Evolutionary conservation across 805 yeast species (phyloP).

Genomic region (Saturnispora serradocipensis): DNA sequence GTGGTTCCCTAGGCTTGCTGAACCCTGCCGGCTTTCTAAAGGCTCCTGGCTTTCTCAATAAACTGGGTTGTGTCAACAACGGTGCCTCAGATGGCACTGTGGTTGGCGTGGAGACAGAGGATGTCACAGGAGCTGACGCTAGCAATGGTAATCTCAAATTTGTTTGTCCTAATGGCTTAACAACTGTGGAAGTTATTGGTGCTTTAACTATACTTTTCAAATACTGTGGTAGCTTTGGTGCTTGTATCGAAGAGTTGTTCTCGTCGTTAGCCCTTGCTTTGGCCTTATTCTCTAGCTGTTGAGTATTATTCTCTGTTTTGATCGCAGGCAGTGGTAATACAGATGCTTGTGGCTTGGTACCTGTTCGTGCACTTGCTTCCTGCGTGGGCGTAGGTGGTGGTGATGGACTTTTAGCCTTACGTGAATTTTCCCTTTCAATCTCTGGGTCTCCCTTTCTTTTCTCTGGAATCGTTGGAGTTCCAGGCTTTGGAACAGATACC

Average conservation of each 20-base stretch:
- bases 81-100: background rate
- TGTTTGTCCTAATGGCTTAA: conserved; percentile 3
- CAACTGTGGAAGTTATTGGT: conserved; percentile 4
- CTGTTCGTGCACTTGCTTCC: background rate
- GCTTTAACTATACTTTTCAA: conserved; percentile 7
- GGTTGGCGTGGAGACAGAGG: background rate
- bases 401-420: background rate
- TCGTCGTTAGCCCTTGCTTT: background rate
- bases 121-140: background rate
- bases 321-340: background rate
- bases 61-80: conserved; percentile 11
- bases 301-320: background rate
- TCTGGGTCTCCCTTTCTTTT: conserved; percentile 13
- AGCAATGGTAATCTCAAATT: background rate
- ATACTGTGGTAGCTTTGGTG: conserved; percentile 8
- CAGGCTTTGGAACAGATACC: background rate
- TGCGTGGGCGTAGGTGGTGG: background rate
- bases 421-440: background rate
- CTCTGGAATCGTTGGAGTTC: conserved; percentile 12
- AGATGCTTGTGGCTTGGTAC: background rate
- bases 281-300: background rate
- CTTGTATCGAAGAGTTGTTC: conserved; percentile 10
- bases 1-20: background rate
- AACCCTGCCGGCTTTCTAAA: conserved; percentile 23
- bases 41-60: conserved; percentile 27